These are phyloP conservation scores for Rhododendron williamsianum DNA, from an alignment of 148 eudicot species.

Conservation along the genomic window DNA sequence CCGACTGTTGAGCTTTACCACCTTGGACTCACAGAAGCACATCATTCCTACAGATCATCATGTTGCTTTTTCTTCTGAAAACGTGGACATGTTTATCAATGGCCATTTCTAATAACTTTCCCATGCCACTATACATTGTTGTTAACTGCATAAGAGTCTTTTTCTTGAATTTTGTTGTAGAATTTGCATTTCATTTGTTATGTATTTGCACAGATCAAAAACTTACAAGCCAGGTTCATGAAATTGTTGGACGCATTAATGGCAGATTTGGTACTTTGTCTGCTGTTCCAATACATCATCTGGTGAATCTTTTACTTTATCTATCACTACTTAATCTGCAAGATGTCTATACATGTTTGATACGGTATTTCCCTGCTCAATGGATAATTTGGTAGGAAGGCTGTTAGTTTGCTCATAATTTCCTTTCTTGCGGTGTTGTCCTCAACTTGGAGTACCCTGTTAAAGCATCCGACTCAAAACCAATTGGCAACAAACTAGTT, in stretches of 20 bases:
- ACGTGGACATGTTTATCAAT: neutral
- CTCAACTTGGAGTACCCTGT: neutral
- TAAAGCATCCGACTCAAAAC: too few relatives aligned
- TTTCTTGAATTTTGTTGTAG: neutral
- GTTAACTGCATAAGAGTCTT: neutral
- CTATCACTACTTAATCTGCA: neutral
- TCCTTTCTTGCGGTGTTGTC: neutral
- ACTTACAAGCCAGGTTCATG: conserved; percentile 93
- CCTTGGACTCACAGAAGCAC: neutral
- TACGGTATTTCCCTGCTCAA: neutral
- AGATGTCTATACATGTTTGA: neutral
- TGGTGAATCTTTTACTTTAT: conserved; percentile 42
- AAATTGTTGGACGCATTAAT: conserved; percentile 91
- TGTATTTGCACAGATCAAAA: conserved; percentile 57
- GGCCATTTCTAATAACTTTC: neutral
- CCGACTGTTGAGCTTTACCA: neutral
- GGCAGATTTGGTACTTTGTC: conserved; percentile 84
- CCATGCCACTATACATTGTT: neutral
- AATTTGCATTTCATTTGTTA: neutral
- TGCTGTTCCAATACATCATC: conserved; percentile 86
- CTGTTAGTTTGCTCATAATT: neutral
- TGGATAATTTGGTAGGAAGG: neutral
- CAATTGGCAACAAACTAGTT: too few relatives aligned
- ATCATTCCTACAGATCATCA: neutral
- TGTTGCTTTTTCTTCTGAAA: neutral